phyloP scores from a whole-genome alignment of 768 basidiomycete genomes.

The Favolaschia claudopus region DNA sequence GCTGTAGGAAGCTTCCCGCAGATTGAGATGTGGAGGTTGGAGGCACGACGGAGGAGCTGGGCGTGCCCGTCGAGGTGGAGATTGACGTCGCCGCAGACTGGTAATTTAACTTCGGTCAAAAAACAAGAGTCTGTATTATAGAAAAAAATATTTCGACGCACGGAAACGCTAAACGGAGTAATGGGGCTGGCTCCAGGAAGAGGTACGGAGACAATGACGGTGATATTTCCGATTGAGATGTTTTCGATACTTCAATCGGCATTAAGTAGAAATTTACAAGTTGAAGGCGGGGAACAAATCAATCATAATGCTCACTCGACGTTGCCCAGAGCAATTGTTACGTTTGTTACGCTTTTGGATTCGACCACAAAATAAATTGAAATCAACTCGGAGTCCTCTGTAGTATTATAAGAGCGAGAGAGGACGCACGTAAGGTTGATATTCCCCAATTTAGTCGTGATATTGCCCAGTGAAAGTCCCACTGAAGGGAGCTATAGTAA shows the following conservation, averaged over 20 bases:
- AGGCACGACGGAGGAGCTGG: conserved; percentile 20
- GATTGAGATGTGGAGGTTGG: conserved; percentile 9
- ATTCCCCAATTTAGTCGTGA: conserved; percentile 27
- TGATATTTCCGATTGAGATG: conserved; percentile 25
- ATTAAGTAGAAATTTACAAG: neutral
- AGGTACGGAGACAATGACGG: conserved; percentile 28
- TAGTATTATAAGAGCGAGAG: neutral
- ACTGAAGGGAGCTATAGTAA: conserved; percentile 22
- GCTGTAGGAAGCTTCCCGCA: conserved; percentile 18
- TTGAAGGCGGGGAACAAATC: neutral
- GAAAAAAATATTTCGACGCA: conserved; percentile 8
- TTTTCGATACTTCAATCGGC: conserved; percentile 21
- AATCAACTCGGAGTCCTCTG: too few relatives aligned
- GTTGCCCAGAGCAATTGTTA: conserved; percentile 26
- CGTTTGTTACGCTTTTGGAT: conserved; percentile 26
- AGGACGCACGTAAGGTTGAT: conserved; percentile 26
- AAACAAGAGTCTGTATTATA: neutral
- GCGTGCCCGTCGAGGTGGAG: conserved; percentile 17
- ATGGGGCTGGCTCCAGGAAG: conserved; percentile 27
- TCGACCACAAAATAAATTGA: neutral
- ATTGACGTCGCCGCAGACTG: conserved; percentile 26
- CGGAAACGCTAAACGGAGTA: conserved; percentile 27
- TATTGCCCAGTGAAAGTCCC: conserved; percentile 25
- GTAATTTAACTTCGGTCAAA: neutral
- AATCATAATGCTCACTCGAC: conserved; percentile 19